These are phyloP conservation scores for Mycena floridula DNA, from an alignment of 768 basidiomycete species.

Conservation along the genomic window DNA sequence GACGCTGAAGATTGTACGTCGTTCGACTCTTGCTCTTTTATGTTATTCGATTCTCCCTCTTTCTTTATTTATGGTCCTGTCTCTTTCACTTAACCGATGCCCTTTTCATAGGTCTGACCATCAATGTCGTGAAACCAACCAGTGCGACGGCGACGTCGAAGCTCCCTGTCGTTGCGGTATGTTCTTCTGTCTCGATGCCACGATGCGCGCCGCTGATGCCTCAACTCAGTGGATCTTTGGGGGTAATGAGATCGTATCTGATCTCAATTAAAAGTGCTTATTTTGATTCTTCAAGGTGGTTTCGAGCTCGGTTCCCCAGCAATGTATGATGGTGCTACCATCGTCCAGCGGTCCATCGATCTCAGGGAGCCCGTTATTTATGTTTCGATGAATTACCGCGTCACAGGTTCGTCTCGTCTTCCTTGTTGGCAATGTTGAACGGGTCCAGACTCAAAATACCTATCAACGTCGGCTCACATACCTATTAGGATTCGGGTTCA, in stretches of 20 bases:
- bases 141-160: conserved; percentile 32
- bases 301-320: conserved; percentile 35
- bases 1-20: conserved; percentile 7
- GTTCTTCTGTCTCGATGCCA: conserved; percentile 12
- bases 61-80: too few species aligned
- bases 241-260: too few species aligned
- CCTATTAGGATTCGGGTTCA: conserved; percentile 42
- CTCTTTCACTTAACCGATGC: too few species aligned
- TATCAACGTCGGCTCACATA: background rate
- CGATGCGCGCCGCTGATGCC: background rate
- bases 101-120: too few species aligned
- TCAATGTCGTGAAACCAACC: conserved; percentile 43
- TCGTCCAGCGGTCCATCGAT: conserved; percentile 38
- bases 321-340: conserved; percentile 33
- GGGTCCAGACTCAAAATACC: background rate
- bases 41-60: too few species aligned
- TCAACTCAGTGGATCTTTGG: conserved; percentile 56
- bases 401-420: conserved; percentile 22
- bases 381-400: conserved; percentile 50
- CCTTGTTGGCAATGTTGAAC: too few species aligned
- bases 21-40: too few species aligned
- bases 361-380: conserved; percentile 40
- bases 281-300: conserved; percentile 19
- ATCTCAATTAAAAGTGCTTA: too few species aligned
- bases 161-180: conserved; percentile 48